These are phyloP conservation scores for Picochlorum sp. DNA, from an alignment of 139 green algal species.

Conservation along the genomic window DNA sequence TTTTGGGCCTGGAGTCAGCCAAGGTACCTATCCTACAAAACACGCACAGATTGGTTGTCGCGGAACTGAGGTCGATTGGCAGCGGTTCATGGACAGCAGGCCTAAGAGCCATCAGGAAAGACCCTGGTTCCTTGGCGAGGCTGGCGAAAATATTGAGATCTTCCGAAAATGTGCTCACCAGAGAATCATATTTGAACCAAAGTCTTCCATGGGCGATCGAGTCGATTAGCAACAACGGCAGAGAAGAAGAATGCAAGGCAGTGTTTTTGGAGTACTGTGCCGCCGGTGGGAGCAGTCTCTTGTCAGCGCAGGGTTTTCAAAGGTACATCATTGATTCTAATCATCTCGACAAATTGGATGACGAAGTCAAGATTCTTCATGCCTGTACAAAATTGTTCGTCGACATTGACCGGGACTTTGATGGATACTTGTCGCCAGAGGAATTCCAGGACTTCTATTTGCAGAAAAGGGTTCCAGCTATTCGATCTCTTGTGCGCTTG, in stretches of 20 bases:
- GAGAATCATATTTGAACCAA: not conserved
- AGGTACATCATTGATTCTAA: not conserved
- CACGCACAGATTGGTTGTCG: not conserved
- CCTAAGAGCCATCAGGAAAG: not conserved
- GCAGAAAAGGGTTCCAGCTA: not conserved
- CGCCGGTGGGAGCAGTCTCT: not conserved
- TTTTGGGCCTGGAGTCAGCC: too few relatives aligned
- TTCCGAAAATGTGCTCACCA: not conserved
- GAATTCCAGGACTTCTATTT: conserved; percentile 10
- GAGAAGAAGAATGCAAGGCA: not conserved
- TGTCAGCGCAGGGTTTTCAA: conserved; percentile 5
- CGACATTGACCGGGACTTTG: conserved; percentile 1
- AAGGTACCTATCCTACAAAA: not conserved
- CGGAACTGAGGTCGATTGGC: not conserved
- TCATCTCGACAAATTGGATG: not conserved
- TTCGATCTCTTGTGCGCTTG: not conserved
- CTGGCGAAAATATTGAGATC: not conserved
- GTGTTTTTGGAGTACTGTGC: not conserved
- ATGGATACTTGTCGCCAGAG: conserved; percentile 2
- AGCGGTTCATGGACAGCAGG: not conserved
- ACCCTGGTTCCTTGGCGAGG: not conserved
- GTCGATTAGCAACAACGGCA: not conserved
- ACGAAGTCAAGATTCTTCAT: not conserved
- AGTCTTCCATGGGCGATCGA: not conserved
- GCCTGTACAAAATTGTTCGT: not conserved